These are phyloP conservation scores for Chaetomium tenue DNA, from an alignment of 495 filamentous ascomycete species.

Conservation along the genomic window DNA sequence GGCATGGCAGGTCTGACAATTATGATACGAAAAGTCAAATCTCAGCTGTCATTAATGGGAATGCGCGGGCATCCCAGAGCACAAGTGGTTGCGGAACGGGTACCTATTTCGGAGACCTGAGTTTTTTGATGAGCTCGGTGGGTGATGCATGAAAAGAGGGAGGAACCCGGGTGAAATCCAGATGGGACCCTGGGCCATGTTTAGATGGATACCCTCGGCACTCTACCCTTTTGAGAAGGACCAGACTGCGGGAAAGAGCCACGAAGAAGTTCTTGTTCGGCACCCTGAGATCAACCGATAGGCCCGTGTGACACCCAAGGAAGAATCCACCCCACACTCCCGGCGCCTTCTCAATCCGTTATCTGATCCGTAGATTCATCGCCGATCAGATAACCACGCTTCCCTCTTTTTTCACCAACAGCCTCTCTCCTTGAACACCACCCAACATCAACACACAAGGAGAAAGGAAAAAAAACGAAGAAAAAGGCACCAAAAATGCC, in stretches of 20 bases:
- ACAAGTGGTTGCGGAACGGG: too few relatives aligned
- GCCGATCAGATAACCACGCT: constrained; percentile 21
- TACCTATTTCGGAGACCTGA: too few relatives aligned
- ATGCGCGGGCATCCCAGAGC: too few relatives aligned
- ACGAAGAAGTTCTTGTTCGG: not conserved
- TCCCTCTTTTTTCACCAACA: not conserved
- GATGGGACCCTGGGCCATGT: too few relatives aligned
- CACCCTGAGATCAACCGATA: constrained; percentile 14
- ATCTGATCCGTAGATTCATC: constrained; percentile 27
- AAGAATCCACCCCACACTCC: too few relatives aligned
- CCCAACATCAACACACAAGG: not conserved
- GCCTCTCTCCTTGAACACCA: not conserved
- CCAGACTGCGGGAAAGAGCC: not conserved
- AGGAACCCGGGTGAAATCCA: too few relatives aligned
- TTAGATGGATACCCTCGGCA: not conserved
- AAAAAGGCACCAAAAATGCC: constrained; percentile 9
- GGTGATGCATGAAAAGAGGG: too few relatives aligned
- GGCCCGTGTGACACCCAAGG: not conserved
- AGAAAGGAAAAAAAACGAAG: not conserved
- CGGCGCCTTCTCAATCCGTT: not conserved
- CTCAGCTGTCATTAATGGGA: too few relatives aligned
- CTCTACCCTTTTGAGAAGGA: not conserved
- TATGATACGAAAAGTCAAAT: too few relatives aligned
- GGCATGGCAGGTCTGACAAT: too few relatives aligned
- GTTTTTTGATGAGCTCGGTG: too few relatives aligned